Conservation (phyloP, 208 protist genomes). For the Trypanosoma mega region DNA sequence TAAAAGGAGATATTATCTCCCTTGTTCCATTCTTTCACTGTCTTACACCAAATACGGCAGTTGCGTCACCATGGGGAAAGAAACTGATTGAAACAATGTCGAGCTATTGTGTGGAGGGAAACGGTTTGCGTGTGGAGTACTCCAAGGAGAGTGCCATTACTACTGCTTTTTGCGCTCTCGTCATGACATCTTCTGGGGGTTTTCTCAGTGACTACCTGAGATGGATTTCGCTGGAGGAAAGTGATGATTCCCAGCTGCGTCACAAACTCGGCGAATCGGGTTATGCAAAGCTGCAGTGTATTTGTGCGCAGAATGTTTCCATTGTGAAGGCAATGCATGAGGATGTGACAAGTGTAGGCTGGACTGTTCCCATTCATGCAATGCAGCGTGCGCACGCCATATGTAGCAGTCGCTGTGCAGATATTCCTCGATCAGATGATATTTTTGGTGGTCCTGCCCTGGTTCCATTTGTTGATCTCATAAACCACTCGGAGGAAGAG, state of each 20-base stretch:
- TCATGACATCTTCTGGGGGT: constrained; percentile 30
- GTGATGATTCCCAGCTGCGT: constrained; percentile 2
- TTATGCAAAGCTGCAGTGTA: constrained; percentile 25
- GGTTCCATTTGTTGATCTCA: constrained; percentile 74
- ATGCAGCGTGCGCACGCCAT: constrained; percentile 45
- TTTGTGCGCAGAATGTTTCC: constrained; percentile 33
- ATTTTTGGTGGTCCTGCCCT: constrained; percentile 74
- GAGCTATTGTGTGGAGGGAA: constrained; percentile 31
- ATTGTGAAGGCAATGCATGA: constrained; percentile 19
- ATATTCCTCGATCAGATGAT: constrained; percentile 50
- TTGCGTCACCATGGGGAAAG: constrained; percentile 53
- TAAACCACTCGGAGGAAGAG: constrained; percentile 58
- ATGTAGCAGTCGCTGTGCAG: constrained; percentile 73
- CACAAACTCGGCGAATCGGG: constrained; percentile 20
- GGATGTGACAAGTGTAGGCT: constrained; percentile 16
- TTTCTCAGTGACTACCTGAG: constrained; percentile 47
- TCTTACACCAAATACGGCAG: constrained; percentile 47
- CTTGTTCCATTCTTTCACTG: constrained; percentile 50
- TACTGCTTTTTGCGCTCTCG: constrained; percentile 57
- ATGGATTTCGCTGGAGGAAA: constrained; percentile 34
- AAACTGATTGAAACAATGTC: constrained; percentile 29
- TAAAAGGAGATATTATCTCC: constrained; percentile 41
- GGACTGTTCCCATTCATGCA: constrained; percentile 23
- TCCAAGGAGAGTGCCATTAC: constrained; percentile 50
- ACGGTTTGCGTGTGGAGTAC: constrained; percentile 44